Base-by-base conservation (phyloP, 495 filamentous ascomycete genomes). In the Rostrohypoxylon terebratum region DNA sequence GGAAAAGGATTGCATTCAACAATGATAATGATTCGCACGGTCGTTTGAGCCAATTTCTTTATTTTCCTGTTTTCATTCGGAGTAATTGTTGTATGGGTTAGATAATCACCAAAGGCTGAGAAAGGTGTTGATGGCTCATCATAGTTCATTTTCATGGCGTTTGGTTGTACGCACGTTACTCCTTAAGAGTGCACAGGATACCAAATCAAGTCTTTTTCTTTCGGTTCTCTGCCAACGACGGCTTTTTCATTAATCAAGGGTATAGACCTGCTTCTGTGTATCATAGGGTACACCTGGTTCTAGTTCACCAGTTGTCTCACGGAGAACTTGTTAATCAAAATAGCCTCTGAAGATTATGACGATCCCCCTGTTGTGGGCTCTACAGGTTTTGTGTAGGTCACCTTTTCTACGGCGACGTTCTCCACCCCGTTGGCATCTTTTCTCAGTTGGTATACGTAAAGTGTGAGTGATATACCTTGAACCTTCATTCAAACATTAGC, bases 381-480 rank as follows among this genome's bases (percentile, higher is more conserved):
- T 61, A 87, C 85, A 21, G 92, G 92, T 84, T 98, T 98, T 75
- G 96, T 93, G 79, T 94, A 99, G 38, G 93, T 96, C 44, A 99
- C 94, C 85, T 98, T 98, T 81, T 99, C 96, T 44, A 99, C 96
- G 28, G 91, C 92, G 14, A 99, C 96, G 66, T 91, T 97, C 80
- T 98, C 94, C 11, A 87, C 89, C 1, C 96, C 96, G 69, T 94
- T 93, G 63, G 87, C 90, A 76, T 97, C 94, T 75, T 91, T 96
- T 78, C 93, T 91, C 51, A 98, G 82, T 77, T 99, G 96, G 81
- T 99, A 99, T 62, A 99, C 96, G 78, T 99, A 98, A 53, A 99
- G 85, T 66, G 97, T 95, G 40, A 99, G 87, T 11, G 97, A 95
- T 82, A 97, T 96, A 16, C 96, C 96, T 89, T 99, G 96, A 34